Conservation (phyloP, 768 basidiomycete genomes). For the Hysterangium stoloniferum region DNA sequence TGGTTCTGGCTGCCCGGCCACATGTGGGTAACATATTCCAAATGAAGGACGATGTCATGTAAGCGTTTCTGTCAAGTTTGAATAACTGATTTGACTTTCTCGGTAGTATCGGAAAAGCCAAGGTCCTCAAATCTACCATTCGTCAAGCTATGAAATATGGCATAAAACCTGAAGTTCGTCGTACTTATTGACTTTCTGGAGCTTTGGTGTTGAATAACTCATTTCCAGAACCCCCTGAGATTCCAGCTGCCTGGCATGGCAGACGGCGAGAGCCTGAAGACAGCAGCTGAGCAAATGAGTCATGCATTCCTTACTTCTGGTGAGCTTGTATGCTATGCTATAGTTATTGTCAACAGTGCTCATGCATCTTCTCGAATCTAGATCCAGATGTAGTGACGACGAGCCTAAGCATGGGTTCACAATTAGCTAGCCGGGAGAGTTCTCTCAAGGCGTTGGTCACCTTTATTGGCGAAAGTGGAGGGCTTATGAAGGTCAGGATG, state of each 20-base stretch:
- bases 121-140: slow-evolving; percentile 71
- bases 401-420: slow-evolving; percentile 74
- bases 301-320: slow-evolving; percentile 65
- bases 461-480: slow-evolving; percentile 84
- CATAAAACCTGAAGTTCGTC: slow-evolving; percentile 48
- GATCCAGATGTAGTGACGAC: slow-evolving; percentile 61
- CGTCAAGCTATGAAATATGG: slow-evolving; percentile 79
- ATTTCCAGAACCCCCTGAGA: slow-evolving; percentile 58
- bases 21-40: slow-evolving; percentile 44
- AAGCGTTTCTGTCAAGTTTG: slow-evolving; percentile 19
- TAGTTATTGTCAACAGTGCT: background rate
- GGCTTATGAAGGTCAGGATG: slow-evolving; percentile 56
- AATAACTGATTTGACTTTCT: background rate
- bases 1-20: slow-evolving; percentile 15
- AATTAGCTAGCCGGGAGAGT: slow-evolving; percentile 66
- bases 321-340: slow-evolving; percentile 25
- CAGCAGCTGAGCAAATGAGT: slow-evolving; percentile 71
- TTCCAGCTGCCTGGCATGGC: slow-evolving; percentile 78
- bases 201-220: background rate
- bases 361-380: slow-evolving; percentile 21
- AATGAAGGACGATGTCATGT: slow-evolving; percentile 56
- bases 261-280: slow-evolving; percentile 73
- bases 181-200: background rate
- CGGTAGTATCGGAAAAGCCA: slow-evolving; percentile 53
- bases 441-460: slow-evolving; percentile 77